Percentiles rank a stretch among this genome's conserved stretches.
Conservation (phyloP, 768 basidiomycete genomes). For the Rubroboletus pulcherrimus region DNA sequence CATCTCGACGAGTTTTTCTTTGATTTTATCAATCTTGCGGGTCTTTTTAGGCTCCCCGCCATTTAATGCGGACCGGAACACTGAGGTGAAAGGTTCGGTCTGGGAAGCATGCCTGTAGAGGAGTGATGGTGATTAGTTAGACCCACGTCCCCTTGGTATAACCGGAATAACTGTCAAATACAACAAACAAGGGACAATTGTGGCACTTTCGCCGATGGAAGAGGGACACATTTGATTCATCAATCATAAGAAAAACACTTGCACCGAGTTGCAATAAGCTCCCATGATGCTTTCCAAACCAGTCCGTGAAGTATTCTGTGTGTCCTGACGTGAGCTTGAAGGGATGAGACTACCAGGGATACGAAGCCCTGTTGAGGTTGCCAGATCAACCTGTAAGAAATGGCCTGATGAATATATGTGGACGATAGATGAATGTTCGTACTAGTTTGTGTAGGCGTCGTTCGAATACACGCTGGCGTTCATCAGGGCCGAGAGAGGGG, state of each 20-base stretch:
- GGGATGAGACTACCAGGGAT: no score
- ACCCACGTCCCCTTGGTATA: no score
- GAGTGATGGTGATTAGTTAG: background rate
- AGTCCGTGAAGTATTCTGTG: no score
- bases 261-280: no score
- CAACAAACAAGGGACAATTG: no score
- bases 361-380: no score
- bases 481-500: background rate
- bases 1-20: background rate
- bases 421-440: background rate
- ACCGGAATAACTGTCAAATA: no score
- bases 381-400: background rate
- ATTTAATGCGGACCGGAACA: background rate
- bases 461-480: background rate
- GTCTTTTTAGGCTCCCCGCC: background rate
- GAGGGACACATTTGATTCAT: background rate
- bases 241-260: background rate
- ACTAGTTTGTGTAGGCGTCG: background rate
- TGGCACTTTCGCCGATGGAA: no score
- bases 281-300: no score
- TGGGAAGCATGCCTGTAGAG: background rate
- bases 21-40: conserved; percentile 1
- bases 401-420: background rate
- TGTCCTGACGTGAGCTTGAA: no score
- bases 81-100: background rate